Conservation (phyloP, 1,284 basidiomycete genomes). For the Xerocomus amazonicus region DNA sequence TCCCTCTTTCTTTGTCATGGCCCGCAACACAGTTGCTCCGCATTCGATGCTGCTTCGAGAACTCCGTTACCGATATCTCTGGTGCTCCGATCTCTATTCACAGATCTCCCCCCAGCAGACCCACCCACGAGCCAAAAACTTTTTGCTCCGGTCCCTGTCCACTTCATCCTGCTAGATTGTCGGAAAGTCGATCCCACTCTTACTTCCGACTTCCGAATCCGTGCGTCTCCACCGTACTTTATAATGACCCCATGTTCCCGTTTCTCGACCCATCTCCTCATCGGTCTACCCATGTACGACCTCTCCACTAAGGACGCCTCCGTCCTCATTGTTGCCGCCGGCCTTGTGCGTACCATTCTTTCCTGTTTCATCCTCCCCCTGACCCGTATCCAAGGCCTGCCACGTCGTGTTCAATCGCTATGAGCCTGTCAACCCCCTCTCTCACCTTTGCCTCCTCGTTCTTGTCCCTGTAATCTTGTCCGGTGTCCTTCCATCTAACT, state of each 20-base stretch:
- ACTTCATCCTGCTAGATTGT: slow-evolving; percentile 33
- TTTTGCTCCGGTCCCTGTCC: slow-evolving; percentile 23
- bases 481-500: slow-evolving; percentile 9
- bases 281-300: slow-evolving; percentile 20
- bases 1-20: slow-evolving; percentile 34
- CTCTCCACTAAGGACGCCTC: slow-evolving; percentile 20
- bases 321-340: slow-evolving; percentile 19
- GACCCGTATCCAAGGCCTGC: slow-evolving; percentile 25
- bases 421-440: slow-evolving; percentile 28
- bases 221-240: slow-evolving; percentile 27
- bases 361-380: slow-evolving; percentile 4
- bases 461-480: slow-evolving; percentile 21
- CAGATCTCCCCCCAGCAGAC: slow-evolving; percentile 14
- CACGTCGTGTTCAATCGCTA: slow-evolving; percentile 33
- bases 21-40: slow-evolving; percentile 22
- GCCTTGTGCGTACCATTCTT: slow-evolving; percentile 19
- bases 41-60: slow-evolving; percentile 27
- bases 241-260: slow-evolving; percentile 20
- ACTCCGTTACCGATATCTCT: slow-evolving; percentile 16
- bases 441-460: slow-evolving; percentile 26
- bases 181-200: slow-evolving; percentile 35
- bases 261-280: slow-evolving; percentile 19
- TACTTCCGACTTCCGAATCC: slow-evolving; percentile 32
- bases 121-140: slow-evolving; percentile 25
- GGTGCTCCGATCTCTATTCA: slow-evolving; percentile 19